Base-by-base conservation (phyloP, 192 early-diverging fungal species). In the Entrophospora sp. region DNA sequence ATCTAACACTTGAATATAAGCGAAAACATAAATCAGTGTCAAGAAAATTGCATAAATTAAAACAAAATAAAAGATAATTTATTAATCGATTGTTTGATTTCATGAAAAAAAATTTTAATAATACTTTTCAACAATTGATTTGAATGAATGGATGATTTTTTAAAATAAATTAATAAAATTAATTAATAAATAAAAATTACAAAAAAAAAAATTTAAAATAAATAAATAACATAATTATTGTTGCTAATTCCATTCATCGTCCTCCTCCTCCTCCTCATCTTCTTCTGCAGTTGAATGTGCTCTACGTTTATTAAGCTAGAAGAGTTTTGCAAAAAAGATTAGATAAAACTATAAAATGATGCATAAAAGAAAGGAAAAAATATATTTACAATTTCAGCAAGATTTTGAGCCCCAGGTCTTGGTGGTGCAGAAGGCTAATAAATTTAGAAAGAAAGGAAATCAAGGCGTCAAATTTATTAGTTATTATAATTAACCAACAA, bases 1-100 rank as follows among this genome's bases (percentile, higher is more conserved):
- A 83, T 20, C 66, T 85, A 63, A 85, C 83, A 0, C 73, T 78
- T 44, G 83, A 84, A 22, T 85, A 80, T 71, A 85, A 85, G 71
- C 68, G 78, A 46, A 85, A 85, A 60, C 81, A 85, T 59, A 82
- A 81, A 57, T 81, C 79, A 10, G 73, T 74, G 0, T 52, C 74
- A 16, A 52, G 70, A 13, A 75, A 75, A 34, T 27, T 8, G 13
- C 32, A 12, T 20, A 56, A 56, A 24, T 10, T 56, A 18, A 22
- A 28, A 34, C 25, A 24, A 30, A 56, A 56, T n/a, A n/a, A n/a
- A n/a, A n/a, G n/a, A n/a, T n/a, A 40, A 40, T 40, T 14, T 7
- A 18, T 48, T 18, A 57, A n/a, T n/a, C n/a, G n/a, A n/a, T n/a
- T n/a, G n/a, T n/a, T n/a, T n/a, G n/a, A n/a, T n/a, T n/a, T n/a